Conservation (phyloP, 1,284 basidiomycete genomes). For the Gomphus bonarii region DNA sequence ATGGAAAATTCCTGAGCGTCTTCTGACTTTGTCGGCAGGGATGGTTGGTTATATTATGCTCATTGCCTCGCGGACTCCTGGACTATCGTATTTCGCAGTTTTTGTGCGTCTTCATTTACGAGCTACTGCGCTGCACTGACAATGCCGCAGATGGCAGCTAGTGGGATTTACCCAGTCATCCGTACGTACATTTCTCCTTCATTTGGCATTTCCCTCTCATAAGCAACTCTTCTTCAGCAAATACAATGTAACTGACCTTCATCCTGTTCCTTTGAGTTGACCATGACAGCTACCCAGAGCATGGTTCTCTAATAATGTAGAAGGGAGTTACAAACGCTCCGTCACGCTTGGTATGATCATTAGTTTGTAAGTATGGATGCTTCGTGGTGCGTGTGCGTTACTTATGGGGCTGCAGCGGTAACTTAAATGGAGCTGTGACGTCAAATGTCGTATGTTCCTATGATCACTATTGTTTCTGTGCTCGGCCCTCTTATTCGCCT, state of each 20-base stretch:
- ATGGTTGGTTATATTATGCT: constrained; percentile 57
- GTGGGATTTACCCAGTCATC: constrained; percentile 64
- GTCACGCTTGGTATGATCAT: constrained; percentile 64
- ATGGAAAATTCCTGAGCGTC: constrained; percentile 6
- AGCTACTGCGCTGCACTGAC: background rate
- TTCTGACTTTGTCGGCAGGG: constrained; percentile 10
- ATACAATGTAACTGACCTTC: constrained; percentile 42
- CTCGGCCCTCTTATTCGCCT: background rate
- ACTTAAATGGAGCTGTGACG: constrained; percentile 19
- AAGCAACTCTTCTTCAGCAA: constrained; percentile 30
- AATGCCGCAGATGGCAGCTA: constrained; percentile 17
- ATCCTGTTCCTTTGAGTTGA: constrained; percentile 7
- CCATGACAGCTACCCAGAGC: constrained; percentile 29
- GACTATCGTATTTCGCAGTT: constrained; percentile 59
- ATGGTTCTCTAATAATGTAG: constrained; percentile 64
- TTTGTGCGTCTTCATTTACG: constrained; percentile 32
- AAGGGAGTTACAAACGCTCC: constrained; percentile 68
- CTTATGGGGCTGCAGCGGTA: constrained; percentile 16
- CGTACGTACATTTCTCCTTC: constrained; percentile 26
- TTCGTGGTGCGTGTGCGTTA: background rate
- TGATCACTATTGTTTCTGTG: background rate
- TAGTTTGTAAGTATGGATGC: constrained; percentile 35
- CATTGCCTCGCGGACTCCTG: constrained; percentile 41
- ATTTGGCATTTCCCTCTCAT: background rate
- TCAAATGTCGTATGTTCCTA: constrained; percentile 11